Conservation (phyloP, 2,329 filamentous ascomycete genomes). For the Pseudopithomyces chartarum region DNA sequence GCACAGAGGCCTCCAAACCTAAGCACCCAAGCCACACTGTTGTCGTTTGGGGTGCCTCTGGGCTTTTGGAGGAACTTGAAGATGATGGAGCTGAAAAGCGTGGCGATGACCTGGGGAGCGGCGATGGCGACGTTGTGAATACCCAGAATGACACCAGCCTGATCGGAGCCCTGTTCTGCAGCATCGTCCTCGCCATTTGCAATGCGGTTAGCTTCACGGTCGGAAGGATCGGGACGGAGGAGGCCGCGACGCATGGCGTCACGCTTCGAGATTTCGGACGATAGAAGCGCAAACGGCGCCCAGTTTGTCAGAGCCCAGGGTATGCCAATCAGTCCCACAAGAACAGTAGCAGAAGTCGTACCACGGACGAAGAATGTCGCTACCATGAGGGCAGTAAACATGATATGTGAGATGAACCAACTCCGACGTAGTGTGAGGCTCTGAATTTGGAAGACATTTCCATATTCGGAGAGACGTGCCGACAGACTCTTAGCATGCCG, state of each 20-base stretch:
- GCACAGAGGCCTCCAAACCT: slow-evolving; percentile 82
- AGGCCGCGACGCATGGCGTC: slow-evolving; percentile 68
- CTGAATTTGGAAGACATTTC: slow-evolving; percentile 73
- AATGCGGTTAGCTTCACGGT: slow-evolving; percentile 46
- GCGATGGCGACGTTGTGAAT: slow-evolving; percentile 96
- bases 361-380: slow-evolving; percentile 78
- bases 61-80: slow-evolving; percentile 89
- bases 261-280: slow-evolving; percentile 84
- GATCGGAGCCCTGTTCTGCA: slow-evolving; percentile 65
- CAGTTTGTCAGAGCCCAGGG: slow-evolving; percentile 93
- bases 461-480: slow-evolving; percentile 38
- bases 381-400: slow-evolving; percentile 82
- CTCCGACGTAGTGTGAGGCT: slow-evolving; percentile 85
- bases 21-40: slow-evolving; percentile 84
- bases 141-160: slow-evolving; percentile 87
- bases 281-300: slow-evolving; percentile 95
- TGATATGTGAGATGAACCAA: slow-evolving; percentile 84
- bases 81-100: slow-evolving; percentile 79
- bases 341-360: slow-evolving; percentile 71
- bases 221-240: slow-evolving; percentile 45
- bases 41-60: slow-evolving; percentile 80
- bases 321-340: slow-evolving; percentile 83
- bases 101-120: slow-evolving; percentile 88
- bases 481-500: slow-evolving; percentile 27
- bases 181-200: slow-evolving; percentile 58